A percentile compares a stretch with the other conserved stretches of the same genome.
These are phyloP conservation scores for Oidiodendron maius DNA, from an alignment of 495 filamentous ascomycete genomes.

Conservation along the genomic window DNA sequence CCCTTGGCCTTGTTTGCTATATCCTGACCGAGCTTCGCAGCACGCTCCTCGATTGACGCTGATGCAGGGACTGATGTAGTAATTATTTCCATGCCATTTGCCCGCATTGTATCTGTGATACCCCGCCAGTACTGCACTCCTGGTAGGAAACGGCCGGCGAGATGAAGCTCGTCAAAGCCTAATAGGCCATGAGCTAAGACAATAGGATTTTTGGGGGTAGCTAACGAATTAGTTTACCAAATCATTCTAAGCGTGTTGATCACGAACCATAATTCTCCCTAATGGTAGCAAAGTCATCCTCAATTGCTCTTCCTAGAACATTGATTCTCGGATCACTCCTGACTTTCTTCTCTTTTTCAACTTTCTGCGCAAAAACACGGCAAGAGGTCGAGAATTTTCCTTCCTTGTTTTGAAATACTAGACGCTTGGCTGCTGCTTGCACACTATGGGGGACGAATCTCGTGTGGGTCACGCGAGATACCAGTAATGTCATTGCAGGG, in stretches of 20 bases:
- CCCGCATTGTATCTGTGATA: constrained; percentile 69
- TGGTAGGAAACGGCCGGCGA: constrained; percentile 66
- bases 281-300: constrained; percentile 70
- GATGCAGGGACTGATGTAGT: constrained; percentile 74
- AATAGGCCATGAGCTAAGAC: constrained; percentile 87
- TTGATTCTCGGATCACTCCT: constrained; percentile 52
- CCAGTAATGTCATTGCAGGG: constrained; percentile 16
- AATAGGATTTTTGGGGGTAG: constrained; percentile 62
- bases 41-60: constrained; percentile 72
- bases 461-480: constrained; percentile 20
- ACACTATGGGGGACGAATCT: constrained; percentile 15
- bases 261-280: constrained; percentile 61
- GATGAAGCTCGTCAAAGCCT: constrained; percentile 78
- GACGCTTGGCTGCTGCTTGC: not conserved
- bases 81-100: constrained; percentile 73
- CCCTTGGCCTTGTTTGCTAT: constrained; percentile 63
- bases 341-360: constrained; percentile 22
- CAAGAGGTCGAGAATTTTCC: not conserved
- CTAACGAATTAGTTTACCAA: constrained; percentile 23
- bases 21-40: constrained; percentile 54
- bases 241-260: not conserved
- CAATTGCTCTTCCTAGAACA: constrained; percentile 61
- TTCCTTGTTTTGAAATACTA: not conserved
- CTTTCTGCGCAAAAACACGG: not conserved
- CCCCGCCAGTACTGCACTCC: constrained; percentile 89